Evolutionary conservation across 108 stramenopile species (phyloP), one percentile per base, ranked within the genome.

Genomic region (Schizochytrium sp.): DNA sequence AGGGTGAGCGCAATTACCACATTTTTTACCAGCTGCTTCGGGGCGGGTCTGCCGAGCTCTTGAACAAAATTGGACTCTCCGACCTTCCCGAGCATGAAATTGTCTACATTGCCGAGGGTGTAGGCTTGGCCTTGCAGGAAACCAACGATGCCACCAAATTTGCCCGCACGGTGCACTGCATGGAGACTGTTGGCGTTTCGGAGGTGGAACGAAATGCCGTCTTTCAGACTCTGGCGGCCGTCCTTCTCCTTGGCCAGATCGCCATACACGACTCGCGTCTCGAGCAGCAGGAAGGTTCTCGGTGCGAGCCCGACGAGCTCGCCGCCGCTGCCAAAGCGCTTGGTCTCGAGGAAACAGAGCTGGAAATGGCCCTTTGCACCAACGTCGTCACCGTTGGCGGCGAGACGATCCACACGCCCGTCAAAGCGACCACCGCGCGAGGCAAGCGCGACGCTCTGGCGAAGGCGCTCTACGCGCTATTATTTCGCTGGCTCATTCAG

Each of bases 1-100:
- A 53, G n/a, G 96, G 96, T 25, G 97, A 98, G 88, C 91, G 97
- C 44, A 98, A 98, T 88, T 98, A 96, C 89, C 96, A 98, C 87
- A 93, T 98, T 41, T 97, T 98, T 87, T 97, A 97, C 87, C 96
- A 98, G 90, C 91, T 94, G 29, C 89, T 98, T 44, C 87, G 95
- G 2, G 94, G 95, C 5, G 95, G 91, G 14, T 60, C 91, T 18
- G 91, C 93, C 28, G 92, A 92, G 21, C 72, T 93, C 8, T 88
- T 95, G 1, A 58, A 92, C 47, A 92, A 95, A 44, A 89, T 97
- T 19, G 94, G 94, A 5, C 91, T 97, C 60, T 89, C 90, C 8
- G 90, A 72, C 45, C 19, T 53, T 53, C 6, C 51, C 28, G 76
- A 83, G 51, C 76, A 83, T 6, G 76, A 89, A 5, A 59, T 87